phyloP scores from a whole-genome alignment of 805 yeast species.

The Jamesozyma spencerorum region DNA sequence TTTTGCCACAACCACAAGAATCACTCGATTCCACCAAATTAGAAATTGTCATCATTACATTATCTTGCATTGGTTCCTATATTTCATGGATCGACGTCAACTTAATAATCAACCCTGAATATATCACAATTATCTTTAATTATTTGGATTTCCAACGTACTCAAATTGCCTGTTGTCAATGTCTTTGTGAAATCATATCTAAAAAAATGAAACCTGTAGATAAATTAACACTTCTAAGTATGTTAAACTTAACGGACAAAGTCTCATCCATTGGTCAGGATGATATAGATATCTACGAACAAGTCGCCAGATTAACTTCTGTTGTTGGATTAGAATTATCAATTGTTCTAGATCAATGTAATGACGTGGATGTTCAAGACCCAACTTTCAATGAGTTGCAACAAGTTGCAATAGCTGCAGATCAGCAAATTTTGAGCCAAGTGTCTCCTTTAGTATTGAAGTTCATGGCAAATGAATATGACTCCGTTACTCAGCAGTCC shows the following conservation, averaged over 20 bases:
- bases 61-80: slow-evolving; percentile 67
- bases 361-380: slow-evolving; percentile 18
- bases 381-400: slow-evolving; percentile 27
- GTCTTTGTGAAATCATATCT: slow-evolving; percentile 49
- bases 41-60: slow-evolving; percentile 30
- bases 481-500: slow-evolving; percentile 77
- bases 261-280: slow-evolving; percentile 26
- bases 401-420: slow-evolving; percentile 31
- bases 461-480: slow-evolving; percentile 73
- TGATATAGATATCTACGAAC: slow-evolving; percentile 64
- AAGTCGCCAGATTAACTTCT: slow-evolving; percentile 63
- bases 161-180: slow-evolving; percentile 47
- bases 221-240: slow-evolving; percentile 51
- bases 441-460: slow-evolving; percentile 65
- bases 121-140: slow-evolving; percentile 48
- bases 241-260: slow-evolving; percentile 57
- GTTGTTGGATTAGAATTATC: slow-evolving; percentile 69
- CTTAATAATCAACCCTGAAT: slow-evolving; percentile 46
- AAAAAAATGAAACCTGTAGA: slow-evolving; percentile 72
- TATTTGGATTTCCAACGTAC: slow-evolving; percentile 42
- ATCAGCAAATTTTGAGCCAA: slow-evolving; percentile 42
- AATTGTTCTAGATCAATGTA: slow-evolving; percentile 51
- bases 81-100: slow-evolving; percentile 88
- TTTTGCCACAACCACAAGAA: slow-evolving; percentile 10
- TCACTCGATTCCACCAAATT: slow-evolving; percentile 7